Evolutionary conservation across 768 basidiomycete species (phyloP).

Genomic region (Hygrocybe coccinea): DNA sequence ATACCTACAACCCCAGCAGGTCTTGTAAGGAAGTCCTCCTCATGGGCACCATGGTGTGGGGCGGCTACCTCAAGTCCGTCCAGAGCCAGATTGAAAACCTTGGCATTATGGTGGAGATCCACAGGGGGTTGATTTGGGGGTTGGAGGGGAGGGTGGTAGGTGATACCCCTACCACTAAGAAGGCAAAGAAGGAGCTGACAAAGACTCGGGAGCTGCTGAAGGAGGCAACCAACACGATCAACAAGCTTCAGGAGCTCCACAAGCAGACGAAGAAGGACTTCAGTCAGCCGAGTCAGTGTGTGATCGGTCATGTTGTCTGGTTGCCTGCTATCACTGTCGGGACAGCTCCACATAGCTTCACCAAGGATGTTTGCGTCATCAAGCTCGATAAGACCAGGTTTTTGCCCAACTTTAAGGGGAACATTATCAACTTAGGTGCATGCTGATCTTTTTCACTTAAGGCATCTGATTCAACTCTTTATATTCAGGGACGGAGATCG

Average conservation of each 20-base stretch:
- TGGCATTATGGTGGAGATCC: background rate
- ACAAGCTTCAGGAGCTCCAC: too few relatives aligned
- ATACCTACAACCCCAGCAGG: constrained; percentile 16
- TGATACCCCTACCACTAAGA: too few relatives aligned
- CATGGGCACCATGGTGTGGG: background rate
- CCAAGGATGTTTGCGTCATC: constrained; percentile 32
- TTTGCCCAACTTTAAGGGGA: constrained; percentile 23
- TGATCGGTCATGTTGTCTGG: too few relatives aligned
- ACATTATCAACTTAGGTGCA: constrained; percentile 33
- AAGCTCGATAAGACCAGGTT: constrained; percentile 32
- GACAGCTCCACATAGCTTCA: constrained; percentile 12
- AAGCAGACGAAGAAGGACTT: too few relatives aligned
- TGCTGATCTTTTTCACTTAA: constrained; percentile 22
- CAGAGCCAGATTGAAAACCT: background rate
- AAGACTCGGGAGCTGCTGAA: too few relatives aligned
- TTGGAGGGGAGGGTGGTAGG: too few relatives aligned
- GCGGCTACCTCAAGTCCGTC: background rate
- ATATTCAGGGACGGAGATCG: constrained; percentile 18
- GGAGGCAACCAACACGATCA: too few relatives aligned
- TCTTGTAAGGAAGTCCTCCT: constrained; percentile 20
- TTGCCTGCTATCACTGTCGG: background rate
- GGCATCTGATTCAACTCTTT: constrained; percentile 18
- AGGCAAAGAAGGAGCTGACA: too few relatives aligned
- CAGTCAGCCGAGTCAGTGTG: too few relatives aligned
- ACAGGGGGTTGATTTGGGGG: too few relatives aligned